A percentile compares a stretch with the other conserved stretches of the same genome.
Evolutionary conservation across 768 basidiomycete species (phyloP).

Genomic region (Tricholoma bakamatsutake): DNA sequence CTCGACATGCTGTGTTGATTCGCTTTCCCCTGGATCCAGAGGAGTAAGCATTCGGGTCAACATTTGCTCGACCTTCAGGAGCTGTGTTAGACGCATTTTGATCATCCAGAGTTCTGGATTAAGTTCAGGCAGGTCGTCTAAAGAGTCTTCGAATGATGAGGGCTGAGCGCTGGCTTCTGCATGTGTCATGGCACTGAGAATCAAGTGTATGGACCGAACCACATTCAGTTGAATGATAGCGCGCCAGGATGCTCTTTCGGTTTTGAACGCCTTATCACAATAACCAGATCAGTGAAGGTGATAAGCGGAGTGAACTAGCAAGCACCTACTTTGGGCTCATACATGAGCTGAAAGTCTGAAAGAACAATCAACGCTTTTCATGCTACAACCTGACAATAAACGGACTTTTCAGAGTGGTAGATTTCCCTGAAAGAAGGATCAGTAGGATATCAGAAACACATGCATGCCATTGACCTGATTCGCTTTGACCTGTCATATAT

Average conservation of each 20-base stretch:
- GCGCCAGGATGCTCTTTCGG: conserved; percentile 60
- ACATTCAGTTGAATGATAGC: conserved; percentile 67
- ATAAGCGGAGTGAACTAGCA: background rate
- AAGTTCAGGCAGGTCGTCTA: conserved; percentile 26
- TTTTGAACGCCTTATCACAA: conserved; percentile 41
- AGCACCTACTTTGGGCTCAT: conserved; percentile 45
- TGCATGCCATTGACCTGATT: conserved; percentile 51
- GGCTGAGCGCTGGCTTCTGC: conserved; percentile 18
- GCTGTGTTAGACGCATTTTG: conserved; percentile 53
- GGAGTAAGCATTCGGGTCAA: conserved; percentile 56
- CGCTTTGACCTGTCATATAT: conserved; percentile 56
- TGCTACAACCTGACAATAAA: conserved; percentile 6
- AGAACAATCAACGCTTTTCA: background rate
- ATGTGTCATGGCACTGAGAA: conserved; percentile 48
- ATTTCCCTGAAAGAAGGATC: conserved; percentile 50
- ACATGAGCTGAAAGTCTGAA: conserved; percentile 60
- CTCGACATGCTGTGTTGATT: conserved; percentile 22
- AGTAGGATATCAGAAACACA: background rate
- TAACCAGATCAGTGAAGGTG: background rate
- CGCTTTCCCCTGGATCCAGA: conserved; percentile 28
- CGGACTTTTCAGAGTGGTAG: conserved; percentile 75
- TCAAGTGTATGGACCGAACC: conserved; percentile 59
- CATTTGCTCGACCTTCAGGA: conserved; percentile 55
- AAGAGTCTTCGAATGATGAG: conserved; percentile 4
- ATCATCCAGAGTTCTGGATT: conserved; percentile 44